Percentiles rank a stretch among this genome's conserved stretches.
Evolutionary conservation across 2,329 filamentous ascomycete species (phyloP).

Genomic region (Diaporthe vexans): DNA sequence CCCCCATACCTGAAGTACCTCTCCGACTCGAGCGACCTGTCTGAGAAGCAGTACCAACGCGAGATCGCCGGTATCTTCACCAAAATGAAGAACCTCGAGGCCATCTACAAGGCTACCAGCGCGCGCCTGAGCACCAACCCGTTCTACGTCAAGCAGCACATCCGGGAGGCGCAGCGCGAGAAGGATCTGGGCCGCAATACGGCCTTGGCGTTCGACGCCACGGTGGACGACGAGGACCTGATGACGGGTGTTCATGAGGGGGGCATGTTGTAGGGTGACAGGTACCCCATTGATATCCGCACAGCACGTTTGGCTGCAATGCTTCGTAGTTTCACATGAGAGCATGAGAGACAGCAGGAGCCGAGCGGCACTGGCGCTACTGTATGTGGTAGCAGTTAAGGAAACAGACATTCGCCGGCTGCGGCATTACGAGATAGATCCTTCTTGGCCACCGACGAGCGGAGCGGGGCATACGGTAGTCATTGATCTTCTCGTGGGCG

Average conservation of each 20-base stretch:
- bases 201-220: constrained; percentile 58
- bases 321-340: no score
- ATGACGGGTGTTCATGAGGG: constrained; percentile 62
- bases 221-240: constrained; percentile 72
- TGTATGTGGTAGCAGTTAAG: no score
- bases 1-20: constrained; percentile 67
- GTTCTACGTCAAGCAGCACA: constrained; percentile 66
- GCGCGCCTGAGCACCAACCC: constrained; percentile 68
- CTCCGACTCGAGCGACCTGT: constrained; percentile 56
- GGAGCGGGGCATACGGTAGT: not conserved
- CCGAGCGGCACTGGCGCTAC: no score
- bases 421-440: no score
- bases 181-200: constrained; percentile 55
- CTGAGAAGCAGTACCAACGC: constrained; percentile 65
- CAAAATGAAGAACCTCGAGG: constrained; percentile 60
- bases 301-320: no score
- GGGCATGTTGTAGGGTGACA: constrained; percentile 27
- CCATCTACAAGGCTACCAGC: constrained; percentile 65
- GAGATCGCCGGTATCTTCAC: constrained; percentile 58
- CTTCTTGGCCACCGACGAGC: not conserved
- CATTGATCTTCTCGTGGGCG: not conserved
- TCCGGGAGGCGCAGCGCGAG: constrained; percentile 63
- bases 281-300: no score
- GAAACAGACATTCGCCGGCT: not conserved
- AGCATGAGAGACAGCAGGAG: not conserved